Percentiles rank a stretch among this genome's conserved stretches.
Conservation (phyloP, 2,329 filamentous ascomycete genomes). For the Aaosphaeria arxii region DNA sequence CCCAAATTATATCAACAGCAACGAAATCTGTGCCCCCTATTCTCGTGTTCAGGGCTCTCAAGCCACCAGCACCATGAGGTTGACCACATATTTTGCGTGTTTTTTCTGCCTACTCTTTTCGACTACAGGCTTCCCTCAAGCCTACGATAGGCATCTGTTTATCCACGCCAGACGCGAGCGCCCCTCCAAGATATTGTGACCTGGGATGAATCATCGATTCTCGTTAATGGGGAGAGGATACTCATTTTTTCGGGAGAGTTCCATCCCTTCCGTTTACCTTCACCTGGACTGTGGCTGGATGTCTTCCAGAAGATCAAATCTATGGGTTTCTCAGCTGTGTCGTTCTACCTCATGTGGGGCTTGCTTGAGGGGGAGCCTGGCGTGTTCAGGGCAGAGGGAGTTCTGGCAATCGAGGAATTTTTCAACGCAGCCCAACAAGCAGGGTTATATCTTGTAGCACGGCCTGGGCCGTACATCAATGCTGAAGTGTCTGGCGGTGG, state of each 20-base stretch:
- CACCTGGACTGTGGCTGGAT: slow-evolving; percentile 64
- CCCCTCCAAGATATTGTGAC: slow-evolving; percentile 60
- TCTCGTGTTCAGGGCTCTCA: too few species aligned
- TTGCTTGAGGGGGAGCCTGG: slow-evolving; percentile 71
- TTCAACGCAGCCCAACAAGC: slow-evolving; percentile 71
- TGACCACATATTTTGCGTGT: too few species aligned
- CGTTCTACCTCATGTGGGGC: slow-evolving; percentile 78
- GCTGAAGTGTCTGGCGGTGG: slow-evolving; percentile 74
- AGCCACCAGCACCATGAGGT: too few species aligned
- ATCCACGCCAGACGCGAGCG: slow-evolving; percentile 25
- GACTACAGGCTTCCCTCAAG: too few species aligned
- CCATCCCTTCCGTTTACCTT: slow-evolving; percentile 66
- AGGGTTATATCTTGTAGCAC: slow-evolving; percentile 73
- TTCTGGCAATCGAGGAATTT: slow-evolving; percentile 71
- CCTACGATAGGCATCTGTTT: too few species aligned
- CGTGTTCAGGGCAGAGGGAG: slow-evolving; percentile 65
- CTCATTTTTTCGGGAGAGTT: slow-evolving; percentile 73
- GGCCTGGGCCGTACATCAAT: slow-evolving; percentile 73
- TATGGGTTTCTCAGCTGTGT: slow-evolving; percentile 74
- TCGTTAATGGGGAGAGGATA: slow-evolving; percentile 66
- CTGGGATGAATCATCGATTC: slow-evolving; percentile 71
- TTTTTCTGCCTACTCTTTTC: too few species aligned
- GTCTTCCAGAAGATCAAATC: slow-evolving; percentile 81
- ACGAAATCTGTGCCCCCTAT: too few species aligned
- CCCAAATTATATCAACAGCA: too few species aligned